Percentiles rank a stretch among this genome's conserved stretches.
Conservation (phyloP, 129 eudicot genomes). For the Mikania micrantha region DNA sequence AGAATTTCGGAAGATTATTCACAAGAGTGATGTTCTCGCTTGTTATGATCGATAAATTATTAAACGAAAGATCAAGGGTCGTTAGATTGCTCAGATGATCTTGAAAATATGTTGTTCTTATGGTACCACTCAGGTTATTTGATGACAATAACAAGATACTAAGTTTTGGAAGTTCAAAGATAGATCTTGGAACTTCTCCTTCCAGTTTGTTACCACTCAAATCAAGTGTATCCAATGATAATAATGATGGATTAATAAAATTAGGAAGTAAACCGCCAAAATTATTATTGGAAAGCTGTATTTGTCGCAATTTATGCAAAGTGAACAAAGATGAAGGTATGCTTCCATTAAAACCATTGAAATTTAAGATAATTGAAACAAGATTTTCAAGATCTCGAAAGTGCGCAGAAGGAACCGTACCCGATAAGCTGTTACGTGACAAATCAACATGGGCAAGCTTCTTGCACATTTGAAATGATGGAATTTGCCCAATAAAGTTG, state of each 20-base stretch:
- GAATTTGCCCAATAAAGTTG: slow-evolving; percentile 37
- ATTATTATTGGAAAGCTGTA: slow-evolving; percentile 44
- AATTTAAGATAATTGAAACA: slow-evolving; percentile 22
- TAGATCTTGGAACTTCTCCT: slow-evolving; percentile 25
- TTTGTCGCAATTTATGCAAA: slow-evolving; percentile 31
- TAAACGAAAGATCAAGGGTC: slow-evolving; percentile 60
- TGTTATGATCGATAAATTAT: slow-evolving; percentile 33
- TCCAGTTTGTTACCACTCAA: slow-evolving; percentile 44
- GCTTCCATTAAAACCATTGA: slow-evolving; percentile 37
- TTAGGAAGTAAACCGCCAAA: slow-evolving; percentile 33
- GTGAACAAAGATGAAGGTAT: slow-evolving; percentile 53
- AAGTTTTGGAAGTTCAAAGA: slow-evolving; percentile 40
- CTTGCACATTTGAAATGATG: slow-evolving; percentile 33
- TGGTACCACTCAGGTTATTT: slow-evolving; percentile 41
- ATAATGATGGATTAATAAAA: slow-evolving; percentile 7
- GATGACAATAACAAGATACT: slow-evolving; percentile 39
- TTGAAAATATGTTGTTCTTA: slow-evolving; percentile 25
- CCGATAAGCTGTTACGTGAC: slow-evolving; percentile 33
- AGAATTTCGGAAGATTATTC: slow-evolving; percentile 30
- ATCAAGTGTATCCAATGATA: slow-evolving; percentile 44
- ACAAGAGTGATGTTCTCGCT: background rate
- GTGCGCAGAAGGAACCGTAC: slow-evolving; percentile 28
- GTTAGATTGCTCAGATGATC: slow-evolving; percentile 36
- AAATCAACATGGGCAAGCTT: slow-evolving; percentile 29
- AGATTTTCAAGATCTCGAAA: slow-evolving; percentile 49